These are phyloP conservation scores for Lactarius quietus DNA, from an alignment of 768 basidiomycete species.

Conservation along the genomic window DNA sequence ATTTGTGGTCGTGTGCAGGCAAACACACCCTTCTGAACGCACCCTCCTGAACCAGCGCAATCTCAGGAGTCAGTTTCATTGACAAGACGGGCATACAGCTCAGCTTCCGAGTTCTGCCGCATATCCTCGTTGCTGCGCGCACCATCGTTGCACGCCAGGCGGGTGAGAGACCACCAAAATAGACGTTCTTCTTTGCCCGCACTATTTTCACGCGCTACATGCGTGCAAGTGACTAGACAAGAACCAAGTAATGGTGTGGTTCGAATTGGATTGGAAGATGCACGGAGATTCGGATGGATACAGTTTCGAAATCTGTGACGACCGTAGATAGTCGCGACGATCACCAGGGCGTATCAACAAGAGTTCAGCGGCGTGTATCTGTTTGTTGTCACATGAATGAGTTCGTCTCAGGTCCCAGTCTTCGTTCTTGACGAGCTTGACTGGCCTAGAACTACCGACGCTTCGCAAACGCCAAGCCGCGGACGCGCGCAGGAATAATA, in stretches of 20 bases:
- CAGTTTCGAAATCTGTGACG: neutral
- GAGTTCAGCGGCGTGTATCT: neutral
- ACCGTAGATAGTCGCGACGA: constrained; percentile 1
- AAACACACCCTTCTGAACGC: neutral
- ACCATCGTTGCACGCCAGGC: neutral
- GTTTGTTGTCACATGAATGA: neutral
- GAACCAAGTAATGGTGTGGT: neutral
- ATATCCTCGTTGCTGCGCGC: neutral
- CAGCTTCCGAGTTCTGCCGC: neutral
- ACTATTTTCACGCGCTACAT: neutral
- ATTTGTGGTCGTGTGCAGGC: neutral
- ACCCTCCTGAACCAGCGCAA: neutral
- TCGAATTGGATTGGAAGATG: constrained; percentile 2
- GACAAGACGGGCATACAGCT: neutral
- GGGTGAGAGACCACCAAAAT: neutral
- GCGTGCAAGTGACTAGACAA: neutral
- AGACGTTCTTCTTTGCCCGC: neutral
- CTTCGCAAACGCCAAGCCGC: neutral
- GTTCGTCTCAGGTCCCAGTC: neutral
- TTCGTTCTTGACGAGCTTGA: neutral
- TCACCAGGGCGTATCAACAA: neutral
- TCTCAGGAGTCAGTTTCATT: neutral
- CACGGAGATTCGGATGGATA: constrained; percentile 20
- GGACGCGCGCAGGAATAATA: neutral
- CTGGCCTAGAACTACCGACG: neutral